Base-by-base conservation (phyloP, 2,329 filamentous ascomycete genomes). In the Podosphaera fusca region DNA sequence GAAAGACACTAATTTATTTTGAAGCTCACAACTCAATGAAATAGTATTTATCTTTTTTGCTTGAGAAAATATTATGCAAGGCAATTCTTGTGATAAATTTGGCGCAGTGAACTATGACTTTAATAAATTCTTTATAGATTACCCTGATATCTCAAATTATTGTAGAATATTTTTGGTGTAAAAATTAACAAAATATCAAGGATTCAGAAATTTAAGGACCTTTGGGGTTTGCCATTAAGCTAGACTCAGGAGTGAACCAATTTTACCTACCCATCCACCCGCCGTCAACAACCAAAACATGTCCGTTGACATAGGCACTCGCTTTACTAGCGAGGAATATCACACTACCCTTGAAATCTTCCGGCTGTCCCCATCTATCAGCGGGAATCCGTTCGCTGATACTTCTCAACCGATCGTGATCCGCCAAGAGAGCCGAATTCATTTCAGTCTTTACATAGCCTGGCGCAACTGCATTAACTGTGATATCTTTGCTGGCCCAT, bases 361-460 rank as follows among this genome's bases (percentile, higher is more conserved):
- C 87, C 0, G 87, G 84, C 9, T 68, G 74, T 0, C 87, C 88
- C 87, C 88, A 94, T 63, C 87, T 73, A 0, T 84, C 87, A 0
- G 85, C 86, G 0, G 88, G 88, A 64, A 95, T 95, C 58, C 87
- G 74, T 38, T 79, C 80, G 65, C 85, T 76, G 63, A 95, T 95
- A 64, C 82, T 82, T 61, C 75, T 78, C 59, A 84, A 75, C 40
- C 88, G 73, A 62, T 76, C 78, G 64, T 77, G 69, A 68, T 95
- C 81, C 55, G 81, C 77, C 49, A 94, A 78, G 65, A 95, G 70
- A 2, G 87, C 88, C 62, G 75, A 77, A 68, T 95, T 95, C 89
- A 95, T 95, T 59, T 95, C 88, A n/a, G 88, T 95, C 55, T 79
- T 85, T 63, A 94, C 86, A 69, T 95, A 95, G 0, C 88, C 88